Percentiles rank a stretch among this genome's conserved stretches.
Conservation (phyloP, 768 basidiomycete species). For the Podaxis pistillaris region DNA sequence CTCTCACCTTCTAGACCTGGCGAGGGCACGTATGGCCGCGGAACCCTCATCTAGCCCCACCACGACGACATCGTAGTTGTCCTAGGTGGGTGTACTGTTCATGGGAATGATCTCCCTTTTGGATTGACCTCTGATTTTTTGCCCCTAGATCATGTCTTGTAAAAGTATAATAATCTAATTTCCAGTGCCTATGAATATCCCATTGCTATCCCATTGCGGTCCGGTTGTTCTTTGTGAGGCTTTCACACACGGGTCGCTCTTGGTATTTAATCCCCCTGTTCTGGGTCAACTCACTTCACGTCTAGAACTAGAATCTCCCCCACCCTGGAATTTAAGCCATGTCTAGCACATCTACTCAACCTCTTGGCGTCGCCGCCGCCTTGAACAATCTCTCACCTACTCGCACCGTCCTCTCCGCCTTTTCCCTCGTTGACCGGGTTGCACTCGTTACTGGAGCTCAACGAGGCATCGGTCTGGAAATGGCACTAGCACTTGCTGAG, state of each 20-base stretch:
- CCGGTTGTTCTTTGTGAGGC: neutral
- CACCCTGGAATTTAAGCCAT: neutral
- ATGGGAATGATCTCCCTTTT: neutral
- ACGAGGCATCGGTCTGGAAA: slow-evolving; percentile 30
- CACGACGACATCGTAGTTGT: neutral
- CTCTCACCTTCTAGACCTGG: neutral
- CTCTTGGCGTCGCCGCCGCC: slow-evolving; percentile 12
- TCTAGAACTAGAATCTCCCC: neutral
- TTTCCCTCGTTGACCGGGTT: slow-evolving; percentile 21
- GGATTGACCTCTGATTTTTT: neutral
- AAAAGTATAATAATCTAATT: slow-evolving; percentile 5
- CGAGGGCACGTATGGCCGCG: slow-evolving; percentile 4
- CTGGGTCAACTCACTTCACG: neutral
- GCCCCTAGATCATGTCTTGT: neutral
- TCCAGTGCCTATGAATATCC: neutral
- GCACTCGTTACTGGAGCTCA: slow-evolving; percentile 26
- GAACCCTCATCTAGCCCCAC: neutral
- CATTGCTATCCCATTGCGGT: neutral
- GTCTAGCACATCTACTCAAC: neutral
- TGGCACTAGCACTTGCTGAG: slow-evolving; percentile 26
- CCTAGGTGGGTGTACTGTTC: neutral
- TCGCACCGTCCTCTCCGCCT: slow-evolving; percentile 20
- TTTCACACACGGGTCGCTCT: neutral
- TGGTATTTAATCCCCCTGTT: neutral
- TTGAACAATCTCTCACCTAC: slow-evolving; percentile 8